Conservation (phyloP, 345 rosid species). For the Clausena lansium region DNA sequence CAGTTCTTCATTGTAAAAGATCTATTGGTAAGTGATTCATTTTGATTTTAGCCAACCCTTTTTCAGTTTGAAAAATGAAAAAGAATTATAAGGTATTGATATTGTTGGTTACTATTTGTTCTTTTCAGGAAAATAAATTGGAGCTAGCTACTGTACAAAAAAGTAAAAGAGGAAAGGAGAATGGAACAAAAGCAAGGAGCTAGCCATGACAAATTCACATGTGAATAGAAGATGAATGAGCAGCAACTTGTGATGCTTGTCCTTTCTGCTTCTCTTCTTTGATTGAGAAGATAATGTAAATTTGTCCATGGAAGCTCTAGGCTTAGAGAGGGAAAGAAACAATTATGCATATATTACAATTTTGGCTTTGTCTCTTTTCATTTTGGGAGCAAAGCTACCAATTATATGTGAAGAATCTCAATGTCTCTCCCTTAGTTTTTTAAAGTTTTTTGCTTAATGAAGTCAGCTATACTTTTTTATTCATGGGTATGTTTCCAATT, state of each 20-base stretch:
- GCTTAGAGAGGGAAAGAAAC: slow-evolving; percentile 9
- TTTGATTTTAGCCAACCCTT: not conserved
- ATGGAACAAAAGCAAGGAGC: slow-evolving; percentile 8
- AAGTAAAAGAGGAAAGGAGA: not conserved
- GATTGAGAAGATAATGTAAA: slow-evolving; percentile 31
- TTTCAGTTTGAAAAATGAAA: not conserved
- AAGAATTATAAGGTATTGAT: slow-evolving; percentile 21
- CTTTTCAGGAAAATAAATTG: slow-evolving; percentile 41
- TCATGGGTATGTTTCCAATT: not conserved
- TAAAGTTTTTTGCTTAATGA: slow-evolving; percentile 24
- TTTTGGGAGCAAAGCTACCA: slow-evolving; percentile 19
- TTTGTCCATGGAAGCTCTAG: slow-evolving; percentile 21
- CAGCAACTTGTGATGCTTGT: slow-evolving; percentile 36
- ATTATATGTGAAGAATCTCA: slow-evolving; percentile 24
- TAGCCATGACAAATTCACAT: slow-evolving; percentile 26
- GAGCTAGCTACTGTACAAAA: slow-evolving; percentile 3
- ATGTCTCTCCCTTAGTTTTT: slow-evolving; percentile 26
- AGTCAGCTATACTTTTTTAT: slow-evolving; percentile 14
- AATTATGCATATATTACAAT: slow-evolving; percentile 8
- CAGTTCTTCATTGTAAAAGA: slow-evolving; percentile 95
- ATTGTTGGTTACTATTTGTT: slow-evolving; percentile 3
- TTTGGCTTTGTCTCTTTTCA: slow-evolving; percentile 26
- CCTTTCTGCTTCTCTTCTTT: slow-evolving; percentile 23
- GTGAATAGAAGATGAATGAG: slow-evolving; percentile 28
- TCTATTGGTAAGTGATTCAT: slow-evolving; percentile 52